Conservation (phyloP, 2,329 filamentous ascomycete genomes). For the Fusarium sp. region DNA sequence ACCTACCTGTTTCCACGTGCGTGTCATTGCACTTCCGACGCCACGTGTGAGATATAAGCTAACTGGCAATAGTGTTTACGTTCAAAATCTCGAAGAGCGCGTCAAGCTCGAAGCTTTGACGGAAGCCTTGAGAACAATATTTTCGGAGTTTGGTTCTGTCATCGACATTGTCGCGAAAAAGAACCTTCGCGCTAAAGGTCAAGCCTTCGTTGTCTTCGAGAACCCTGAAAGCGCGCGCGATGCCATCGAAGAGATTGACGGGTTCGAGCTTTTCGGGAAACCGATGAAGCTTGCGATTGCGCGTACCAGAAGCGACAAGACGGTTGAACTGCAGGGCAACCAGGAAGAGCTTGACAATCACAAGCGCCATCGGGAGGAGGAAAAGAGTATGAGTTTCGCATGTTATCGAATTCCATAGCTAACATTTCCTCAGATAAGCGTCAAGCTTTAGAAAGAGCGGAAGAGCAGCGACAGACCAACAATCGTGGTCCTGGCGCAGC, state of each 20-base stretch:
- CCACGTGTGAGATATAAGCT: conserved; percentile 54
- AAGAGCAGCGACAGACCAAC: conserved; percentile 82
- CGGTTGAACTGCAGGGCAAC: conserved; percentile 79
- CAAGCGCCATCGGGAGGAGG: conserved; percentile 84
- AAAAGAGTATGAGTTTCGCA: conserved; percentile 79
- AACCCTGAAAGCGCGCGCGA: conserved; percentile 80
- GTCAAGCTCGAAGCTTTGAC: conserved; percentile 85
- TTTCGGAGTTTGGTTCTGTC: conserved; percentile 88
- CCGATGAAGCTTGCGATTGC: conserved; percentile 88
- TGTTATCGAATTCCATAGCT: background rate
- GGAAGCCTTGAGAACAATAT: conserved; percentile 80
- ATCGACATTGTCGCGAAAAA: conserved; percentile 89
- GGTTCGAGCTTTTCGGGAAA: conserved; percentile 93
- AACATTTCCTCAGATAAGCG: conserved; percentile 69
- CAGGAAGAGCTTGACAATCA: conserved; percentile 88
- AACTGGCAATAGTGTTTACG: conserved; percentile 69
- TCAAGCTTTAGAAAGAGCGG: conserved; percentile 84
- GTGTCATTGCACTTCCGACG: conserved; percentile 80
- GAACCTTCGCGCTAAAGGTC: conserved; percentile 92
- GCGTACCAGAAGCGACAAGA: conserved; percentile 87
- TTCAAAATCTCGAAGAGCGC: conserved; percentile 91
- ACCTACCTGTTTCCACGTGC: conserved; percentile 73
- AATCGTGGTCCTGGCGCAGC: conserved; percentile 70
- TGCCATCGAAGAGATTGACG: conserved; percentile 90
- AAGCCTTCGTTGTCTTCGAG: conserved; percentile 95